Evolutionary conservation across 2,329 filamentous ascomycete species (phyloP).

Genomic region (Diaporthe caulivora): DNA sequence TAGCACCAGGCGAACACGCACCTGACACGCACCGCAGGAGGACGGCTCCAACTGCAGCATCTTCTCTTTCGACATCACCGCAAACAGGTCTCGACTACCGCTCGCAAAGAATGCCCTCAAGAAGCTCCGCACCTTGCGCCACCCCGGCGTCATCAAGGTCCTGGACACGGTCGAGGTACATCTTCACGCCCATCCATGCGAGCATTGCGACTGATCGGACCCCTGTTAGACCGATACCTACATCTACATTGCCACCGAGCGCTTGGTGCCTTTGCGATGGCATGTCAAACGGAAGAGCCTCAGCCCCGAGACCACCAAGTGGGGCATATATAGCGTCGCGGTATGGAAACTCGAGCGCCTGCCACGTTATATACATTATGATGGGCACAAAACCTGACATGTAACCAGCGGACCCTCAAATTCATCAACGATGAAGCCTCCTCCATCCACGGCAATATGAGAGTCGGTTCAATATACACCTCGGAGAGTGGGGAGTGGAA

Average conservation of each 20-base stretch:
- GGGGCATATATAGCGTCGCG: constrained; percentile 90
- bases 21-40: constrained; percentile 69
- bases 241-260: constrained; percentile 96
- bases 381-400: constrained; percentile 16
- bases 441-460: constrained; percentile 90
- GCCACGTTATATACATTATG: neutral
- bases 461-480: constrained; percentile 89
- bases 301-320: constrained; percentile 94
- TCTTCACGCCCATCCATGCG: constrained; percentile 29
- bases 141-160: constrained; percentile 94
- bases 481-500: constrained; percentile 99
- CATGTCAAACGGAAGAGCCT: constrained; percentile 89
- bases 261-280: constrained; percentile 89
- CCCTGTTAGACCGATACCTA: constrained; percentile 82
- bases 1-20: neutral
- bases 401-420: constrained; percentile 82
- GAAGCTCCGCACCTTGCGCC: constrained; percentile 91
- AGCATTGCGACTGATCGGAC: constrained; percentile 39
- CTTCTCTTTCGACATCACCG: constrained; percentile 90
- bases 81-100: constrained; percentile 84
- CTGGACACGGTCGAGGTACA: constrained; percentile 91
- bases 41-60: constrained; percentile 95
- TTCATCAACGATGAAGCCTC: constrained; percentile 96
- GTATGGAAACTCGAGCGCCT: constrained; percentile 57
- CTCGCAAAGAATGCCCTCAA: constrained; percentile 94